Evolutionary conservation across 164 flowering plant genomes (phyloP).

Genomic region (Amborella trichopoda): DNA sequence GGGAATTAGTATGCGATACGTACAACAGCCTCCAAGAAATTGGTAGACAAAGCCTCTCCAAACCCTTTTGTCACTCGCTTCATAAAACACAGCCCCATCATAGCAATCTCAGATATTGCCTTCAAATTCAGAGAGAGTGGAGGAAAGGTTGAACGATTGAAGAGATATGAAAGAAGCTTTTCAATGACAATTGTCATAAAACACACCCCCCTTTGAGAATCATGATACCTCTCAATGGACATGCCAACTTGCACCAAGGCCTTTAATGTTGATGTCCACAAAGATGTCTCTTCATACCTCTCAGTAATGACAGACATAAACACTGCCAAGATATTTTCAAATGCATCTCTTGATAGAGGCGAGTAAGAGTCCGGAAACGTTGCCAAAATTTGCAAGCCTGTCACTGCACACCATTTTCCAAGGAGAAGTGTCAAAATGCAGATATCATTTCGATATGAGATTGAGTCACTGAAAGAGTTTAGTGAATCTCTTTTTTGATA

Average conservation of each 20-base stretch:
- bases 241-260: constrained; percentile 56
- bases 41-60: constrained; percentile 41
- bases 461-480: no score
- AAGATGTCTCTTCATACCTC: constrained; percentile 17
- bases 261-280: constrained; percentile 55
- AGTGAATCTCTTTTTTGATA: no score
- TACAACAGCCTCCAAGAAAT: constrained; percentile 46
- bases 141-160: constrained; percentile 23
- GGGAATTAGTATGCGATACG: no score
- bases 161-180: constrained; percentile 29
- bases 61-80: constrained; percentile 37
- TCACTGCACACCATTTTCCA: constrained; percentile 35
- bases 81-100: constrained; percentile 31
- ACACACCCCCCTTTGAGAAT: constrained; percentile 34
- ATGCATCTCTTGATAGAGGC: constrained; percentile 26
- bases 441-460: background rate
- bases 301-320: constrained; percentile 30
- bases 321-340: constrained; percentile 41
- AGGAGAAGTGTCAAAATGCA: background rate
- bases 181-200: constrained; percentile 50
- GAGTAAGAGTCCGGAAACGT: constrained; percentile 44
- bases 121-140: constrained; percentile 47
- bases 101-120: constrained; percentile 50
- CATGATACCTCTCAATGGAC: constrained; percentile 29
- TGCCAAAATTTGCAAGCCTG: constrained; percentile 68